These are phyloP conservation scores for Suillus bovinus DNA, from an alignment of 768 basidiomycete genomes.

Conservation along the genomic window DNA sequence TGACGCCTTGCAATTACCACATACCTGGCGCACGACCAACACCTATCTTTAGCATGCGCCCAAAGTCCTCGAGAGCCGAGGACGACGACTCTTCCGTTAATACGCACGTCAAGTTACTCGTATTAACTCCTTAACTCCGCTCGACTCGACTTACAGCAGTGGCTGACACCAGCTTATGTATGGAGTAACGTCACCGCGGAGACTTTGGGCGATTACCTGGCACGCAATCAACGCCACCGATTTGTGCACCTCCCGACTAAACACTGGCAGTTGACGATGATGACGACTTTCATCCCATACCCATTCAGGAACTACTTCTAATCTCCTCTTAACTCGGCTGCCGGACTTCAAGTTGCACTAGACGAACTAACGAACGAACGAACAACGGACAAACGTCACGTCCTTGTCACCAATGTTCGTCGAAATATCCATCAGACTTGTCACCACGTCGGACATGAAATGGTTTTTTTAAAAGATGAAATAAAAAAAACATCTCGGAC, in stretches of 20 bases:
- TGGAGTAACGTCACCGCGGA: neutral
- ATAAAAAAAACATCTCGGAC: no score
- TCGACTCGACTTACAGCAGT: neutral
- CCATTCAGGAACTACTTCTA: neutral
- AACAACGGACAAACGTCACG: no score
- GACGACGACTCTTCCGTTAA: neutral
- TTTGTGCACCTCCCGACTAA: neutral
- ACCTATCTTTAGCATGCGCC: neutral
- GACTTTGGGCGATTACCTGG: no score
- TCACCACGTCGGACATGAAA: no score
- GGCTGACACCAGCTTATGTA: neutral
- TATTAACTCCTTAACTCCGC: neutral
- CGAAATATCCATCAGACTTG: no score
- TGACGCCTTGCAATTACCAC: neutral
- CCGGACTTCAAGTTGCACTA: no score
- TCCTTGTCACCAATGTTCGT: no score
- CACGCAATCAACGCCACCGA: neutral
- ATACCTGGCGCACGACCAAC: neutral
- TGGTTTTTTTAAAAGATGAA: no score
- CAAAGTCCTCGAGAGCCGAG: neutral
- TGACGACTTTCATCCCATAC: neutral
- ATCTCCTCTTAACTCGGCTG: neutral
- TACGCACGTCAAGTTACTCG: neutral
- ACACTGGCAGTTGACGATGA: neutral
- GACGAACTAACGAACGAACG: no score